phyloP scores from a whole-genome alignment of 208 protist species.

The Trypanosoma congolense region DNA sequence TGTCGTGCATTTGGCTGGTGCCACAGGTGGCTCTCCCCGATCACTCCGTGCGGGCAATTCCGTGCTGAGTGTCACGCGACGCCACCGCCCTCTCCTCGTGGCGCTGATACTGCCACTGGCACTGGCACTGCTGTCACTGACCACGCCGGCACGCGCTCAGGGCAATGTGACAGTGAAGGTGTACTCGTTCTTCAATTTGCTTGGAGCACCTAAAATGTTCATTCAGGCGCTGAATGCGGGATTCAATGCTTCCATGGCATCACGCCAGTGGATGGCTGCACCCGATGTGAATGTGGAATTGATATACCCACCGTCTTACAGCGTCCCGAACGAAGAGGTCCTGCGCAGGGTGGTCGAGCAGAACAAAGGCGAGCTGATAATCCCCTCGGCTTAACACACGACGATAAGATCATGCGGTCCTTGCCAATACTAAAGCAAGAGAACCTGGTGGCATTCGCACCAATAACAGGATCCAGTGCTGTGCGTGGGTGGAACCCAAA shows the following conservation, averaged over 20 bases:
- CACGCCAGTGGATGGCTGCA: neutral
- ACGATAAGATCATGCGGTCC: neutral
- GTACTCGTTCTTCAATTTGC: neutral
- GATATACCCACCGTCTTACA: neutral
- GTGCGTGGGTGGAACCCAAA: slow-evolving; percentile 2
- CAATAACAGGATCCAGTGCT: neutral
- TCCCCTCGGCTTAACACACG: neutral
- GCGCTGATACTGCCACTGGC: no score
- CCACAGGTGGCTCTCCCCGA: no score
- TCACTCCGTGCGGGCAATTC: no score
- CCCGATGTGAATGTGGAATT: neutral
- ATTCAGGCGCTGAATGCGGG: neutral
- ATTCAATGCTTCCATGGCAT: neutral
- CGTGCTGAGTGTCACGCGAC: no score
- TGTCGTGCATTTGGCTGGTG: no score
- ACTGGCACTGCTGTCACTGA: neutral
- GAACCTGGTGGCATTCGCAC: slow-evolving; percentile 7
- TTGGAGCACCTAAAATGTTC: neutral
- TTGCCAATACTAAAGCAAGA: neutral
- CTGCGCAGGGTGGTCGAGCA: neutral
- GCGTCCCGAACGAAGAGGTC: neutral
- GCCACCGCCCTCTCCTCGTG: no score
- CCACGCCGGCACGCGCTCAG: neutral
- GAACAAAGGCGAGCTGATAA: neutral
- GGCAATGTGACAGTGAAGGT: neutral